These are phyloP conservation scores for Camillea tinctor DNA, from an alignment of 2,329 filamentous ascomycete species.

Conservation along the genomic window DNA sequence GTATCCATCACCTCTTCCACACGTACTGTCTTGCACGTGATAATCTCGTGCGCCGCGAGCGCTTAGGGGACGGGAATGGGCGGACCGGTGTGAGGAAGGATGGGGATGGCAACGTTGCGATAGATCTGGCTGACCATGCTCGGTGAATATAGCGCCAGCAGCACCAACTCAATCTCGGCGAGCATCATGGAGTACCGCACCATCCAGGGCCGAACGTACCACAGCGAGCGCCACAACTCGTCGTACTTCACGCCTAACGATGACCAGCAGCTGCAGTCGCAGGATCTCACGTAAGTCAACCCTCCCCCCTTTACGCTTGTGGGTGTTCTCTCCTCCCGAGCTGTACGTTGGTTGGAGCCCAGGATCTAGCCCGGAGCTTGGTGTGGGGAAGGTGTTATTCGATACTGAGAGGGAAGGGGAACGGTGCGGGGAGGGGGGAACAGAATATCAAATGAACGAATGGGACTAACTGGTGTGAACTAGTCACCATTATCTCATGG, in stretches of 20 bases:
- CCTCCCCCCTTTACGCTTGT: neutral
- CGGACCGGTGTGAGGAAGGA: too few species aligned
- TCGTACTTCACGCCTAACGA: slow-evolving; percentile 28
- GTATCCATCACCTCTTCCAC: too few species aligned
- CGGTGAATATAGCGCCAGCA: slow-evolving; percentile 19
- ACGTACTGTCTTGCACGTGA: too few species aligned
- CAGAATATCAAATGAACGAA: neutral
- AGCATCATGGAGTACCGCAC: slow-evolving; percentile 32
- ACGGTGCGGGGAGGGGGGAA: slow-evolving; percentile 15
- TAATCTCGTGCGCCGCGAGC: too few species aligned
- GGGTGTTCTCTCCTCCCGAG: too few species aligned
- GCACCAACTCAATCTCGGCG: slow-evolving; percentile 28
- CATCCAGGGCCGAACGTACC: slow-evolving; percentile 30
- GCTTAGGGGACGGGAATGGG: too few species aligned
- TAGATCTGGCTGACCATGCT: neutral
- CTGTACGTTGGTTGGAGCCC: too few species aligned
- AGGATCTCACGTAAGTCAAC: slow-evolving; percentile 19
- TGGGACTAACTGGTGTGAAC: neutral
- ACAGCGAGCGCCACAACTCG: slow-evolving; percentile 23
- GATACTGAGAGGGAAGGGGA: slow-evolving; percentile 17
- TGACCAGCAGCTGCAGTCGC: slow-evolving; percentile 26
- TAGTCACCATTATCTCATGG: slow-evolving; percentile 29
- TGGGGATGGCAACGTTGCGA: too few species aligned
- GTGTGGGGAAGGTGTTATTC: neutral
- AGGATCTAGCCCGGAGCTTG: neutral